Conservation (phyloP, 2,329 filamentous ascomycete species). For the Sclerotinia borealis region DNA sequence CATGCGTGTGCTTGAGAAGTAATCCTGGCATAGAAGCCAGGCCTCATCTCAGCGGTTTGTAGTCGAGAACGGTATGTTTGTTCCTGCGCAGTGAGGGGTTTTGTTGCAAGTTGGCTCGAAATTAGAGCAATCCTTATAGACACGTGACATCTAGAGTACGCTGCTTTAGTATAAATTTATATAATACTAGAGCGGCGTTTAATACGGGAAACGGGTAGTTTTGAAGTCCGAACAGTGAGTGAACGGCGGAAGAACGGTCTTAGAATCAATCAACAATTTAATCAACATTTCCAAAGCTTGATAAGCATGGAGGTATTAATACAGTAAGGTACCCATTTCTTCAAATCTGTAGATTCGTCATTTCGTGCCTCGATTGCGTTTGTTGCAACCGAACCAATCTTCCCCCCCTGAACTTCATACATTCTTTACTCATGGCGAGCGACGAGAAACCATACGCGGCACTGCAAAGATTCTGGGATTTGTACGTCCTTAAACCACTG, state of each 20-base stretch:
- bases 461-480: slow-evolving; percentile 8
- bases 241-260: background rate
- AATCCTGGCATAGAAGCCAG: too few species aligned
- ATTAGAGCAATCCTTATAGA: too few species aligned
- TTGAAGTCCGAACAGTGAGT: background rate
- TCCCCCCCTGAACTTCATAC: background rate
- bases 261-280: background rate
- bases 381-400: slow-evolving; percentile 2
- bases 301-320: background rate
- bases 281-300: background rate
- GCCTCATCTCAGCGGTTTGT: too few species aligned
- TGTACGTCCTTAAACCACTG: background rate
- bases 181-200: background rate
- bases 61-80: too few species aligned
- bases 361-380: background rate
- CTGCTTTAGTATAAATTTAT: background rate
- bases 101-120: too few species aligned
- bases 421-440: background rate
- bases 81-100: too few species aligned
- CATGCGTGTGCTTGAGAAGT: too few species aligned
- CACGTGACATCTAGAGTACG: too few species aligned
- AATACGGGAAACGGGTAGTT: background rate
- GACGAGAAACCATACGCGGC: background rate
- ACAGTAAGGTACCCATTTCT: background rate
- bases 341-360: background rate